Evolutionary conservation across 225 moss, liverwort and hornwort genomes (phyloP), one percentile per base, ranked within the genome.

Genomic region (Physcomitrium patens): DNA sequence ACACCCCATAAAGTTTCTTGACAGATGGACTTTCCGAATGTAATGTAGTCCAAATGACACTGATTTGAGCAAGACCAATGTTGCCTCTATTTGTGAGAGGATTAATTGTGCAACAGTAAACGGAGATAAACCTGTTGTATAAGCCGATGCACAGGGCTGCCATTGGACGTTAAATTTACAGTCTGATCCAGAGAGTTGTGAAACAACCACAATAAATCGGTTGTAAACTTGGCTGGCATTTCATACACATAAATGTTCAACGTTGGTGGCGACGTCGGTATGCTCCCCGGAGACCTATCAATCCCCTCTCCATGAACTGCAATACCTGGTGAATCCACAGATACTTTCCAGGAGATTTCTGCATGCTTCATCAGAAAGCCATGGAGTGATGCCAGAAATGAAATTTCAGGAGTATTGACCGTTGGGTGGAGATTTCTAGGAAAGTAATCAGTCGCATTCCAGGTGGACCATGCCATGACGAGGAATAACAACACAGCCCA

Each of bases 141-240:
- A 53, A 89, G 86, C 6, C 89, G 83, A 50, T 79, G 86, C 63
- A 89, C 86, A 55, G 89, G 89, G 28, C 89, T 89, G 46, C 86
- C 86, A 58, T 89, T 86, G 28, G 89, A 84, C 12, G 86, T 86
- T 73, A 83, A 46, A 75, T 86, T 89, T 53, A 7, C 64, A 31
- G 79, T 86, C 49, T 75, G 70, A 71, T 37, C 74, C 45, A 79
- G 50, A 1, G 86, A 78, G 68, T 75, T 81, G 23, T 89, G 63
- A 53, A 81, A 84, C 54, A 86, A 69, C 81, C 76, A 69, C 1
- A 89, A 64, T 56, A 89, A 67, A 50, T 89, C 79, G 27, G 83
- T 79, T 8, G 89, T 89, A 76, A 89, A 86, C 79, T 84, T 84
- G 68, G 74, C 55, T 48, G 89, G 89, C 89, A 89, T 89, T 42